Base-by-base conservation (phyloP, 2,329 filamentous ascomycete species). In the Phialocephala sp. region DNA sequence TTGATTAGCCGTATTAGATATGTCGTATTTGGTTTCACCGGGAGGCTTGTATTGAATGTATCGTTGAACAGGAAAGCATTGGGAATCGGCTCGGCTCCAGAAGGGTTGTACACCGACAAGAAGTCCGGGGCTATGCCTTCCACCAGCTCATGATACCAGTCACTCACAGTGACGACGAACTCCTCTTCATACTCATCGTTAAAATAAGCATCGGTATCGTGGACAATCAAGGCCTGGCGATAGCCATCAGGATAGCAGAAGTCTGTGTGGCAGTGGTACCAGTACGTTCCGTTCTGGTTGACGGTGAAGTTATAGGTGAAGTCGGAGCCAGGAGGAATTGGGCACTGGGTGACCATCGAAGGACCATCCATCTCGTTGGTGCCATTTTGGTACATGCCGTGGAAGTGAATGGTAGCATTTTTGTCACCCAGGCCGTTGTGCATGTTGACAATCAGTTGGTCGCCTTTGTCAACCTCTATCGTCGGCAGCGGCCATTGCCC, bases 331-430 rank as follows among this genome's bases (percentile, higher is more conserved):
- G 90, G 85, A 0, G 82, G 79, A 60, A 93, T 88, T 1, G 83
- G 76, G 68, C 88, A 91, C 74, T 93, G 91, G 1, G 88, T 86
- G 24, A 90, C 85, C 56, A 83, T 82, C 0, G 79, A 77, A 0
- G 88, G 85, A 0, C 91, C 91, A 75, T 94, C 91, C 87, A 92
- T 91, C 59, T 88, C 81, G 11, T 81, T 85, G 0, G 85, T 87
- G 36, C 85, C 86, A 73, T 88, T 88, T 81, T 88, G 85, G 77
- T 83, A 90, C 9, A 92, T 75, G 43, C 90, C 91, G 74, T 93
- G 91, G 73, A 89, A 93, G 74, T 86, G 87, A 62, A 89, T 76
- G 54, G 85, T 85, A 0, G 87, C 89, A 3, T 81, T 79, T 75
- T 87, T 82, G 72, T 90, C 86, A 18, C 79, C 81, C 5, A 87